A percentile compares a stretch with the other conserved stretches of the same genome.
phyloP scores from a whole-genome alignment of 2,329 filamentous ascomycete species.

The Aspergillaceae sp. region DNA sequence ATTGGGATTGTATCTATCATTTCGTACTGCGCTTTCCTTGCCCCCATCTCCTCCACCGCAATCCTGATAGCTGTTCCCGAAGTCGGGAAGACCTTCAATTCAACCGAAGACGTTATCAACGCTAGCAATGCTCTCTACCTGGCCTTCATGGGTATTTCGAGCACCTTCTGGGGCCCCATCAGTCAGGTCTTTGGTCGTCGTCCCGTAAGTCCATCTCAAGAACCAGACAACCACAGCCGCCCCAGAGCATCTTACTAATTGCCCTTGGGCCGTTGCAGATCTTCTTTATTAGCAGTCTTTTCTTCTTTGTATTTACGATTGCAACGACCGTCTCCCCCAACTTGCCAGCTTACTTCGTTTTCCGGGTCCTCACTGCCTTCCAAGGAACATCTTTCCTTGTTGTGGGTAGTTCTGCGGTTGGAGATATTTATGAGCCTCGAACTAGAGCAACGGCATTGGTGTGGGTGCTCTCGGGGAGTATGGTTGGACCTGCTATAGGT shows the following conservation, averaged over 20 bases:
- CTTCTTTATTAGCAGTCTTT: conserved; percentile 50
- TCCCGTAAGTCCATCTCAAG: conserved; percentile 36
- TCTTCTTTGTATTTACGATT: conserved; percentile 62
- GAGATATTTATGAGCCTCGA: conserved; percentile 57
- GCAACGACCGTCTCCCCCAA: conserved; percentile 66
- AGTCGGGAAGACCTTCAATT: conserved; percentile 56
- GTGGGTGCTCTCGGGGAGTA: conserved; percentile 63
- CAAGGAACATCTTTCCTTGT: conserved; percentile 67
- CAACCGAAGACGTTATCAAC: conserved; percentile 62
- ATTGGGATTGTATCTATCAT: conserved; percentile 58
- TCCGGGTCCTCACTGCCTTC: conserved; percentile 65
- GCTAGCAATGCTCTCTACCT: conserved; percentile 68
- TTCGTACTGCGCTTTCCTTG: conserved; percentile 66
- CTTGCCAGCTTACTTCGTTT: conserved; percentile 62
- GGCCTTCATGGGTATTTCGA: conserved; percentile 62
- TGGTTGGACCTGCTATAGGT: conserved; percentile 63
- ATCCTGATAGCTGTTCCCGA: conserved; percentile 67
- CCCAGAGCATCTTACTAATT: background rate
- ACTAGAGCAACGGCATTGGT: conserved; percentile 64
- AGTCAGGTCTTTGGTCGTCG: conserved; percentile 57
- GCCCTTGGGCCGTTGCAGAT: conserved; percentile 32
- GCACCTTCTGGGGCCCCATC: conserved; percentile 64
- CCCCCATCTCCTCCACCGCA: conserved; percentile 65
- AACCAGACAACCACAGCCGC: background rate
- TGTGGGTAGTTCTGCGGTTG: conserved; percentile 61